Percentiles rank a stretch among this genome's conserved stretches.
phyloP scores from a whole-genome alignment of 2,329 filamentous ascomycete species.

The Aspergillus ibericus region DNA sequence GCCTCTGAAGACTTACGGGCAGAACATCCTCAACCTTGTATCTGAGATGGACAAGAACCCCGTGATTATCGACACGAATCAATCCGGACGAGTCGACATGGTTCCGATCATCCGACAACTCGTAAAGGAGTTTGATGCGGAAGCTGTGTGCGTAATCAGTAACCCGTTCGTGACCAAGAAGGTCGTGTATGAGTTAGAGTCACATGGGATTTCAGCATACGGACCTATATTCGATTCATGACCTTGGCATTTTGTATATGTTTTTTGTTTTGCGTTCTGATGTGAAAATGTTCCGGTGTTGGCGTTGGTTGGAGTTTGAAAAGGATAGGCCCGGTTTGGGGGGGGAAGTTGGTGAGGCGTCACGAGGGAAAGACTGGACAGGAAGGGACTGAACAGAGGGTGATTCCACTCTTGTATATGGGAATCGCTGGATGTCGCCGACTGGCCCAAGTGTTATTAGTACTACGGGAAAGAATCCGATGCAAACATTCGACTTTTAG shows the following conservation, averaged over 20 bases:
- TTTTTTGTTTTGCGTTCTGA: neutral
- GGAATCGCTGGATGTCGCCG: neutral
- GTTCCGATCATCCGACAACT: slow-evolving; percentile 56
- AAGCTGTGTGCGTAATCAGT: slow-evolving; percentile 72
- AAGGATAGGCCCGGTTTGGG: no score
- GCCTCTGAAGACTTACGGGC: slow-evolving; percentile 64
- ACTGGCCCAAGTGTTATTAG: neutral
- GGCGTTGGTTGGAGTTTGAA: neutral
- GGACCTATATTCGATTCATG: slow-evolving; percentile 73
- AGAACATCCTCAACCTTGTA: slow-evolving; percentile 58
- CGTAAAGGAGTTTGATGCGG: slow-evolving; percentile 49
- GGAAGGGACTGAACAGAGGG: no score
- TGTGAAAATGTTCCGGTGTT: neutral
- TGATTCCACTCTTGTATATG: no score
- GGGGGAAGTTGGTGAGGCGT: no score
- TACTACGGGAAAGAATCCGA: neutral
- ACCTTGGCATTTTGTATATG: slow-evolving; percentile 6
- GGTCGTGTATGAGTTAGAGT: slow-evolving; percentile 69
- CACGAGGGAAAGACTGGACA: no score
- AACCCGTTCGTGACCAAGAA: slow-evolving; percentile 67
- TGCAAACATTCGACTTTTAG: neutral
- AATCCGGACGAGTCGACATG: slow-evolving; percentile 62
- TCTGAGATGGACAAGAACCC: slow-evolving; percentile 59
- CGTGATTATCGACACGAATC: slow-evolving; percentile 66
- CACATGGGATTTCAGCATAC: slow-evolving; percentile 64